phyloP scores from a whole-genome alignment of 805 yeast genomes.

The Phaffomyces antillensis region DNA sequence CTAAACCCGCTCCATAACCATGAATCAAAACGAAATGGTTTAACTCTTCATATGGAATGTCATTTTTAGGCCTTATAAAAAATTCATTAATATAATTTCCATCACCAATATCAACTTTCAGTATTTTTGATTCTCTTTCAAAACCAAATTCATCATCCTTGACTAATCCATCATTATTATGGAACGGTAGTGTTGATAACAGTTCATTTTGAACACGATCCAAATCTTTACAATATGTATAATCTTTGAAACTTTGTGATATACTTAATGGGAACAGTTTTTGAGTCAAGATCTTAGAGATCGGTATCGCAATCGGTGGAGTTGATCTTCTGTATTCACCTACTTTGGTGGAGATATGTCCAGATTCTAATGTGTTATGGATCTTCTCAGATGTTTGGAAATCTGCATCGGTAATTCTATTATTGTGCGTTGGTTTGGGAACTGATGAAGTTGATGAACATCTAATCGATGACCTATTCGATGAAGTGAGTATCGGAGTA shows the following conservation, averaged over 20 bases:
- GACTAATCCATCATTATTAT: constrained; percentile 22
- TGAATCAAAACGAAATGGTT: constrained; percentile 70
- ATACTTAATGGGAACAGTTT: constrained; percentile 53
- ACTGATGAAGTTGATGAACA: no score
- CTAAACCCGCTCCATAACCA: constrained; percentile 94
- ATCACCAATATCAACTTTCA: constrained; percentile 34
- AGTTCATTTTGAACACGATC: constrained; percentile 41
- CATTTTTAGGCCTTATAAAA: constrained; percentile 44
- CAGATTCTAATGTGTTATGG: not conserved
- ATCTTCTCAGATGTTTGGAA: not conserved
- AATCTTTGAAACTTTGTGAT: constrained; percentile 49
- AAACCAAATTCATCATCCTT: constrained; percentile 18
- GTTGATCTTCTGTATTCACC: constrained; percentile 42
- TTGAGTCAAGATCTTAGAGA: constrained; percentile 38
- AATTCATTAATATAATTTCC: constrained; percentile 73
- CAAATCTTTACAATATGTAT: constrained; percentile 29
- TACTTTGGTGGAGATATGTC: not conserved
- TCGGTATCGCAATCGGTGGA: constrained; percentile 63
- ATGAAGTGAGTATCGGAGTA: no score
- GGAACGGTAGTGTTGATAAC: constrained; percentile 39
- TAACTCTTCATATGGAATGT: constrained; percentile 16
- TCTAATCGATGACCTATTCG: no score
- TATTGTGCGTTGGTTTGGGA: no score
- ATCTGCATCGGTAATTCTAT: no score
- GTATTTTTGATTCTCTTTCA: constrained; percentile 20